Conservation (phyloP, 1,139 yeast genomes). For the Pneumocystis wakefieldiae region DNA sequence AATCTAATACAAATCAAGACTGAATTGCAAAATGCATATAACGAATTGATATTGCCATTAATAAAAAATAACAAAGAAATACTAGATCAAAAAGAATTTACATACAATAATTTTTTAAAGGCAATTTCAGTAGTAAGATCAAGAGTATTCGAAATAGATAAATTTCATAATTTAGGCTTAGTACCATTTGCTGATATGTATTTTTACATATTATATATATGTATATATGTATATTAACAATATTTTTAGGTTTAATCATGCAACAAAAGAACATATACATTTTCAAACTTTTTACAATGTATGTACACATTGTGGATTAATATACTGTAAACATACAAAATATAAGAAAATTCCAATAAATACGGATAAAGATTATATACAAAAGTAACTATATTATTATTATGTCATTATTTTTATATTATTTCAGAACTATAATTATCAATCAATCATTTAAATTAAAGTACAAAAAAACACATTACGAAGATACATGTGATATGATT, state of each 20-base stretch:
- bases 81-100: constrained; percentile 12
- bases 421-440: neutral
- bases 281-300: constrained; percentile 61
- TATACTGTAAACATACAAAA: constrained; percentile 39
- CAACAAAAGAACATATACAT: constrained; percentile 43
- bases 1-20: constrained; percentile 17
- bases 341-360: constrained; percentile 76
- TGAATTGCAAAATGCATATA: constrained; percentile 23
- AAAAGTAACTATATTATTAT: constrained; percentile 25
- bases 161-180: constrained; percentile 53
- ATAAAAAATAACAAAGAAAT: constrained; percentile 16
- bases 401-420: neutral
- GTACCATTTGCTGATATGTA: constrained; percentile 84
- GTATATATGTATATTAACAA: neutral
- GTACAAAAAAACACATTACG: constrained; percentile 15
- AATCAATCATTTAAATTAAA: constrained; percentile 21
- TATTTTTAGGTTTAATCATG: constrained; percentile 40
- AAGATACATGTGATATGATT: constrained; percentile 25
- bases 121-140: constrained; percentile 40
- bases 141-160: constrained; percentile 68
- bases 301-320: constrained; percentile 57
- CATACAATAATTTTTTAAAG: constrained; percentile 21
- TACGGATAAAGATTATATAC: constrained; percentile 88
- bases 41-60: constrained; percentile 35
- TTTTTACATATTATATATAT: neutral